These are phyloP conservation scores for Ustilago shanxiensis DNA, from an alignment of 1,284 basidiomycete genomes.

Conservation along the genomic window DNA sequence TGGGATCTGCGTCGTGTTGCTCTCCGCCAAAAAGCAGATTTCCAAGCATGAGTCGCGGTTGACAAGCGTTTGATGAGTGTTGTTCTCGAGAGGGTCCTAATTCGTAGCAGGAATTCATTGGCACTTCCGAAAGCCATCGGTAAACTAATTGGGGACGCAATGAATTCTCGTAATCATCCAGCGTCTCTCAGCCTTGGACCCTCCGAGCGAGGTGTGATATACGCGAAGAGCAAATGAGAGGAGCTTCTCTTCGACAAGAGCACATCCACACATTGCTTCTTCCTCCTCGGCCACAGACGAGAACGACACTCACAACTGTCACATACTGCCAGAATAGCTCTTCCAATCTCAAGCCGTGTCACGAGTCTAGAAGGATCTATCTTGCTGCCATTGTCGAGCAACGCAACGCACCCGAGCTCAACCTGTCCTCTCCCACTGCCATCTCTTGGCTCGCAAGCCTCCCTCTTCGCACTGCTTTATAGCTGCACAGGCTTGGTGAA, in stretches of 20 bases:
- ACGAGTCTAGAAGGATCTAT: no score
- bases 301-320: background rate
- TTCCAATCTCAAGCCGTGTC: no score
- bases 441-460: no score
- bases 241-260: slow-evolving; percentile 1
- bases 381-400: background rate
- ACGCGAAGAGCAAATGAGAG: slow-evolving; percentile 20
- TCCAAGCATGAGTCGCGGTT: background rate
- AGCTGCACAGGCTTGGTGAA: background rate
- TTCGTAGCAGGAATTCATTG: no score
- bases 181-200: no score
- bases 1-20: slow-evolving; percentile 29
- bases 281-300: background rate
- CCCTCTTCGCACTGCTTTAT: no score
- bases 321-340: background rate
- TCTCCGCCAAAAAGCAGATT: background rate
- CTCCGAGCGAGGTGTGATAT: slow-evolving; percentile 16
- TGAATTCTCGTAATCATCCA: no score
- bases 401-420: background rate
- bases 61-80: slow-evolving; percentile 21
- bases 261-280: background rate
- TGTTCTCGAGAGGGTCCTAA: slow-evolving; percentile 15
- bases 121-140: no score
- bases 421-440: background rate
- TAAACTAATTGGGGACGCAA: no score